phyloP scores from a whole-genome alignment of 495 filamentous ascomycete genomes.

The Penicillium longicatenatum region DNA sequence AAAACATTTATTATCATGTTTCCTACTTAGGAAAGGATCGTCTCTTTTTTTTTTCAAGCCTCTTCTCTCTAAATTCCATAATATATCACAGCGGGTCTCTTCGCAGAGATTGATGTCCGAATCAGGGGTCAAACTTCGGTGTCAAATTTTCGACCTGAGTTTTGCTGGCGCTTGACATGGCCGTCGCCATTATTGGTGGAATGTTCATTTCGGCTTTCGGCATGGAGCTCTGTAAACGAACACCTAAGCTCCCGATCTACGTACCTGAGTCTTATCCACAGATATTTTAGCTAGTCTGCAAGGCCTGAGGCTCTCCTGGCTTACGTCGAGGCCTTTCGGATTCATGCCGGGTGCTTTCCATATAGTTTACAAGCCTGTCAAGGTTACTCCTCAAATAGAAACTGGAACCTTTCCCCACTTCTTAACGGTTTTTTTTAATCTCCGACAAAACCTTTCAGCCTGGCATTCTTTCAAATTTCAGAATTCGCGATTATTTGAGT shows the following conservation, averaged over 20 bases:
- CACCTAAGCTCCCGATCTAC: background rate
- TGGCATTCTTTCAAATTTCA: background rate
- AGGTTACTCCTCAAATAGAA: background rate
- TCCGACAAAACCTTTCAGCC: background rate
- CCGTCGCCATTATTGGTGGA: background rate
- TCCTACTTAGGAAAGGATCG: background rate
- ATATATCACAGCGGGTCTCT: background rate
- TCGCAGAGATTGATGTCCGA: background rate
- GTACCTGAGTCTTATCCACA: background rate
- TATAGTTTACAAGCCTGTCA: background rate
- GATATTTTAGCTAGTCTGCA: background rate
- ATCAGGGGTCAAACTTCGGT: background rate
- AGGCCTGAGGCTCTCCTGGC: background rate
- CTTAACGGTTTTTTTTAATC: background rate
- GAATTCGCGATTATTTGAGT: background rate
- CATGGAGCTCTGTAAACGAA: background rate
- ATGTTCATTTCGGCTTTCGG: background rate
- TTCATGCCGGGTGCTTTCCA: background rate
- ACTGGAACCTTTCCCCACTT: background rate
- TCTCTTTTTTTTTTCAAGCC: background rate
- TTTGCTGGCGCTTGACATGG: background rate
- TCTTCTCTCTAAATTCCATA: background rate
- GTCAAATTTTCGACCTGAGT: background rate
- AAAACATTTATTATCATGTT: background rate
- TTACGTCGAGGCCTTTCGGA: background rate